Evolutionary conservation across 2,329 filamentous ascomycete genomes (phyloP), one percentile per base, ranked within the genome.

Genomic region (Trichothecium roseum): DNA sequence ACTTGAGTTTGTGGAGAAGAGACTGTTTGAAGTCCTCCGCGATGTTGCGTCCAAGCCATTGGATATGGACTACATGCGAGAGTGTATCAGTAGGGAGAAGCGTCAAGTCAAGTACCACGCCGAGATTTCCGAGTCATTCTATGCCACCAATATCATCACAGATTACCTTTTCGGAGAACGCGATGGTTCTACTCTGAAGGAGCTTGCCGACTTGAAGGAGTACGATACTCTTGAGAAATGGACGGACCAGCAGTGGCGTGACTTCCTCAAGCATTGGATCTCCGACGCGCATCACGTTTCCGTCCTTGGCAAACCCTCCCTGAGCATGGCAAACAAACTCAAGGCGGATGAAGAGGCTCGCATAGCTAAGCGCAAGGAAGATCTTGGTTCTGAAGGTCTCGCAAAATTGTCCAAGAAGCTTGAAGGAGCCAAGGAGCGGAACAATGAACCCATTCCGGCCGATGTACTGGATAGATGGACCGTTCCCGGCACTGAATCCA

Each of bases 151-250:
- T 40, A 81, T 96, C 41, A 94, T 96, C 49, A 82, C 81, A 12
- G 88, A 96, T 52, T 94, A 93, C 53, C 71, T 96, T 8, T 98
- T 91, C 51, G 91, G 89, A 18, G 77, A 78, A 34, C 74, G 86
- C 22, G 81, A 94, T 54, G 93, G 91, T 2, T 83, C 82, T 3
- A 85, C 78, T 0, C 63, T 89, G 38, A 69, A 62, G 32, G 68
- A 79, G 17, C 57, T 88, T 26, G 63, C 64, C 43, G 64, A 57
- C 13, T 54, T 81, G 8, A 46, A 50, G 14, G 74, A 79, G 49
- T 80, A 78, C 42, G 83, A 91, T 41, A 63, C 64, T 2, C 59
- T 98, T 17, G 79, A 83, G 46, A 65, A 68, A 33, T 98, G 91
- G 91, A 74, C 69, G 4, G 87, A 96, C 44, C 63, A 74, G 20